phyloP scores from a whole-genome alignment of 352 stramenopile genomes.

The Pythium grandisporangium region DNA sequence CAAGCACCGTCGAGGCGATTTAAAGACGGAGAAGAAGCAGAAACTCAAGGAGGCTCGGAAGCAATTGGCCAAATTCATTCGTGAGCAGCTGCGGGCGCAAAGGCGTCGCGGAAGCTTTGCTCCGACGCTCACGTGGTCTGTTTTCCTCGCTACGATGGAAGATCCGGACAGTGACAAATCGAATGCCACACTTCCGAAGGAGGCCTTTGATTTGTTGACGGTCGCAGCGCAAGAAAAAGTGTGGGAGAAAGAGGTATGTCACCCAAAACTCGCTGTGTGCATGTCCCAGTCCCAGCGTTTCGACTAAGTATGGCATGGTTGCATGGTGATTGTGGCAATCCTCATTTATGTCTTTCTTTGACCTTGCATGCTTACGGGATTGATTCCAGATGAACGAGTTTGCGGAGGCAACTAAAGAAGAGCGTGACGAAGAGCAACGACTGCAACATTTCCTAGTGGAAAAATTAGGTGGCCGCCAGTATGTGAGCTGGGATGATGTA shows the following conservation, averaged over 20 bases:
- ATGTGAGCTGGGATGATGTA: conserved; percentile 9
- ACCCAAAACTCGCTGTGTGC: neutral
- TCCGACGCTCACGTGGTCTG: conserved; percentile 30
- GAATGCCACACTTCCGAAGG: conserved; percentile 2
- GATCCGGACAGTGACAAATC: conserved; percentile 1
- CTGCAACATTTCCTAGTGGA: conserved; percentile 5
- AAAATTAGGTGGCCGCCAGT: conserved; percentile 6
- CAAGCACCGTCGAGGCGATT: conserved; percentile 53
- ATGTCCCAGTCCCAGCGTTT: too few species aligned
- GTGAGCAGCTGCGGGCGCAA: conserved; percentile 28
- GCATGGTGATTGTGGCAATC: too few species aligned
- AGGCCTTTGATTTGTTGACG: conserved; percentile 14
- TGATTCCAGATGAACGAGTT: conserved; percentile 11
- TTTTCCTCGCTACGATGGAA: conserved; percentile 50
- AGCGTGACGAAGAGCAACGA: conserved; percentile 4
- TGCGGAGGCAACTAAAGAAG: conserved; percentile 9
- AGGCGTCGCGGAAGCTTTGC: conserved; percentile 24
- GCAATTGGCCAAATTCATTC: conserved; percentile 28
- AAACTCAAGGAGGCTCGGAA: conserved; percentile 62
- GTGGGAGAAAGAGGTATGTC: conserved; percentile 15
- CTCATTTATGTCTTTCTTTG: too few species aligned
- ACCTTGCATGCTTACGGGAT: neutral
- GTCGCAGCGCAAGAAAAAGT: conserved; percentile 18
- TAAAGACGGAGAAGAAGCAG: conserved; percentile 69
- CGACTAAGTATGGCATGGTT: too few species aligned